These are phyloP conservation scores for Penicillium fimorum DNA, from an alignment of 495 filamentous ascomycete species.

Conservation along the genomic window DNA sequence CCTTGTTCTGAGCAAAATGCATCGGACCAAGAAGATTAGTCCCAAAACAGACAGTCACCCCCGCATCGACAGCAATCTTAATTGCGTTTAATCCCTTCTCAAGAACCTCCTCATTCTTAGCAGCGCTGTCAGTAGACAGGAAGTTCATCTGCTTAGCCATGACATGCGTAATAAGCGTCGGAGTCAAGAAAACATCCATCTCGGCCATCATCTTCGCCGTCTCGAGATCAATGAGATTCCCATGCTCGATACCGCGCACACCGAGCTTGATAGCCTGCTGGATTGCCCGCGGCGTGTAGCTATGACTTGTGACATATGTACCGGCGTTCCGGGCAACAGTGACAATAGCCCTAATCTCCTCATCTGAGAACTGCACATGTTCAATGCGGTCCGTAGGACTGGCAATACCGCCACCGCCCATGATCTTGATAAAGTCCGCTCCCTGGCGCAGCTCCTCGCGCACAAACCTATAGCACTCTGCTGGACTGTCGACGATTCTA, in stretches of 20 bases:
- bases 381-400: constrained; percentile 50
- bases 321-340: constrained; percentile 42
- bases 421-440: constrained; percentile 58
- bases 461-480: constrained; percentile 46
- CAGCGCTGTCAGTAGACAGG: constrained; percentile 35
- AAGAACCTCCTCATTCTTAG: constrained; percentile 51
- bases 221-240: constrained; percentile 50
- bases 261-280: constrained; percentile 53
- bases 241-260: constrained; percentile 55
- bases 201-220: constrained; percentile 49
- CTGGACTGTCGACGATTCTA: constrained; percentile 47
- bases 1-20: constrained; percentile 45
- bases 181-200: constrained; percentile 47
- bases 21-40: constrained; percentile 54
- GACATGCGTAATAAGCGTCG: constrained; percentile 52
- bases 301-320: constrained; percentile 56
- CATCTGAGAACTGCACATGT: constrained; percentile 50
- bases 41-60: constrained; percentile 53
- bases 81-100: constrained; percentile 43
- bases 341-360: constrained; percentile 52
- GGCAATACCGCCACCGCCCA: constrained; percentile 53
- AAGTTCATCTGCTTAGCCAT: constrained; percentile 44
- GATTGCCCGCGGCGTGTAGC: constrained; percentile 51
- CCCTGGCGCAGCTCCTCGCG: constrained; percentile 52
- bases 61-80: constrained; percentile 45